Conservation (phyloP, 345 rosid species). For the Eucalyptus marginata region DNA sequence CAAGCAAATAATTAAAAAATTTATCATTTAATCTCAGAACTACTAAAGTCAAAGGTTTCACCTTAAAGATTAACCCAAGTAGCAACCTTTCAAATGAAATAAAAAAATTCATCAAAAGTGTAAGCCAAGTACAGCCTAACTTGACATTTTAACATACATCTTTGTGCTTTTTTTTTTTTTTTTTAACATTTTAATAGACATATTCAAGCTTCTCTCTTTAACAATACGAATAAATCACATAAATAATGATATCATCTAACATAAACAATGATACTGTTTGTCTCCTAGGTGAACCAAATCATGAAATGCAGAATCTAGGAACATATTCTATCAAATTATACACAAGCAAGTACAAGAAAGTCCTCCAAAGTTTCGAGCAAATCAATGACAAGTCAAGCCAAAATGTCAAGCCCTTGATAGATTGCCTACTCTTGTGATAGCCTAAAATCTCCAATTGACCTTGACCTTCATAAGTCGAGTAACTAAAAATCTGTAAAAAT, state of each 20-base stretch:
- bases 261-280: too few relatives aligned
- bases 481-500: background rate
- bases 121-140: background rate
- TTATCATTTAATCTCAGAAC: background rate
- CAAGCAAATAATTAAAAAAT: background rate
- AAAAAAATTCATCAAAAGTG: background rate
- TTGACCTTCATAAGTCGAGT: background rate
- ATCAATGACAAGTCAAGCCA: background rate
- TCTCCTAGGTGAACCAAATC: background rate
- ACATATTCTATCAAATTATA: too few relatives aligned
- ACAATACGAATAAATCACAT: background rate
- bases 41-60: background rate
- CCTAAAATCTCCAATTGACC: background rate
- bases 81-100: background rate
- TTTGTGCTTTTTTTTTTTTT: background rate
- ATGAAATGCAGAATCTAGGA: background rate
- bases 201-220: background rate
- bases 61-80: background rate
- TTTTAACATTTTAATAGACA: too few relatives aligned
- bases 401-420: background rate
- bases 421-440: background rate
- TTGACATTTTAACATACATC: background rate
- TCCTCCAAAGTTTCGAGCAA: background rate
- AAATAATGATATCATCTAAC: too few relatives aligned
- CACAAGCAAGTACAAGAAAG: background rate